A percentile compares a stretch with the other conserved stretches of the same genome.
phyloP scores from a whole-genome alignment of 495 filamentous ascomycete species.

The Lichina pygmaea region DNA sequence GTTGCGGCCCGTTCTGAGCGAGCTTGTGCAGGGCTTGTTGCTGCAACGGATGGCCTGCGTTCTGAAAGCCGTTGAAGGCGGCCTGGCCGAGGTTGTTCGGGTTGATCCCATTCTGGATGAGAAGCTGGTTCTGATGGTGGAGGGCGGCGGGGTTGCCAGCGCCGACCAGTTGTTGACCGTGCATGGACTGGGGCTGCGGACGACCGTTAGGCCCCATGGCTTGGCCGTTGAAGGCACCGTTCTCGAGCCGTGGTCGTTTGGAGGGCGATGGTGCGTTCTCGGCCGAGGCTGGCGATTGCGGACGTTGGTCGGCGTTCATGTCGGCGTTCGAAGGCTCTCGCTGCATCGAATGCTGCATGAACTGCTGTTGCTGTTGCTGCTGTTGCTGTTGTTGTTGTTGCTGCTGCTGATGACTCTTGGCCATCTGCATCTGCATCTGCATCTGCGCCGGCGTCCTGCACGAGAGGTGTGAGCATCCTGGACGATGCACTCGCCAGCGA shows the following conservation, averaged over 20 bases:
- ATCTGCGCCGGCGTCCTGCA: no score
- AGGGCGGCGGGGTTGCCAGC: conserved; percentile 20
- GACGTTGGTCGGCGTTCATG: conserved; percentile 49
- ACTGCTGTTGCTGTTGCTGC: conserved; percentile 29
- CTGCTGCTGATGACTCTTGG: conserved; percentile 34
- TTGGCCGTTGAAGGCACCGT: conserved; percentile 38
- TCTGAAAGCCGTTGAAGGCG: conserved; percentile 48
- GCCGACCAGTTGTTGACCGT: conserved; percentile 34
- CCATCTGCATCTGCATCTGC: conserved; percentile 22
- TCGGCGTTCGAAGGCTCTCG: conserved; percentile 70
- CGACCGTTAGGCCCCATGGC: conserved; percentile 56
- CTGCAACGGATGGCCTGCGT: neutral
- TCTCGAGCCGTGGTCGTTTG: conserved; percentile 74
- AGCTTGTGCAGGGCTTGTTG: neutral
- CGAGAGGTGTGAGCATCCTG: no score
- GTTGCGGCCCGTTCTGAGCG: neutral
- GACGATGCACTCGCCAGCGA: no score
- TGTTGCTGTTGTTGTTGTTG: conserved; percentile 43
- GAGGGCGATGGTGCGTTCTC: conserved; percentile 83
- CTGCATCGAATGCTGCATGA: conserved; percentile 48
- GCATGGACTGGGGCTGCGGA: conserved; percentile 42
- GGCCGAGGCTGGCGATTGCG: conserved; percentile 52
- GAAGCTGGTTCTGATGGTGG: conserved; percentile 26
- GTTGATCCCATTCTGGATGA: conserved; percentile 55
- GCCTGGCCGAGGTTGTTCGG: conserved; percentile 42